Conservation (phyloP, 108 stramenopile genomes). For the Skeletonema marinoi region DNA sequence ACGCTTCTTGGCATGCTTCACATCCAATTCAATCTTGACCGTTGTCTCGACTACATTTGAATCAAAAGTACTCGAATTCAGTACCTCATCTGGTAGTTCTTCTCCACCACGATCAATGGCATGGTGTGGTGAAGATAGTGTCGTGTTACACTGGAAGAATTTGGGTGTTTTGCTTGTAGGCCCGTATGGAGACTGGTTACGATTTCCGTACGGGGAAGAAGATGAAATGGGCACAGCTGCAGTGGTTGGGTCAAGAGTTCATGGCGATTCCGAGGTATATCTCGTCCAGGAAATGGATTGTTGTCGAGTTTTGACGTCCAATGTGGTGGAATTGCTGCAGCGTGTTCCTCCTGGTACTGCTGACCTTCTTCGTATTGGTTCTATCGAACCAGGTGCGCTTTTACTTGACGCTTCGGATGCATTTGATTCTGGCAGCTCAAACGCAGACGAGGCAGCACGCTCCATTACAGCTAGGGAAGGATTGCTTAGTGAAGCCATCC, state of each 20-base stretch:
- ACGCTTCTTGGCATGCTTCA: slow-evolving; percentile 93
- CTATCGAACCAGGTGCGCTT: slow-evolving; percentile 93
- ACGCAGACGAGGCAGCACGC: slow-evolving; percentile 83
- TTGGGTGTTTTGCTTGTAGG: slow-evolving; percentile 94
- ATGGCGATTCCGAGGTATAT: slow-evolving; percentile 58
- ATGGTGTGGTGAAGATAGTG: slow-evolving; percentile 97
- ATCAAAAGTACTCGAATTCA: slow-evolving; percentile 92
- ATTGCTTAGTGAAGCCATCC: slow-evolving; percentile 77
- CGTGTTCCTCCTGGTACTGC: slow-evolving; percentile 91
- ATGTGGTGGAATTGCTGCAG: slow-evolving; percentile 87
- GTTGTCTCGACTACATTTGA: slow-evolving; percentile 92
- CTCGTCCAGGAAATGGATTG: slow-evolving; percentile 95
- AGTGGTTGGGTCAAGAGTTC: background rate
- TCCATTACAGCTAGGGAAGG: slow-evolving; percentile 65
- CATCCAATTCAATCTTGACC: slow-evolving; percentile 82
- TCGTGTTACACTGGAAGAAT: slow-evolving; percentile 92
- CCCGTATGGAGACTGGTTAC: slow-evolving; percentile 95
- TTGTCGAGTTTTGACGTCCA: slow-evolving; percentile 88
- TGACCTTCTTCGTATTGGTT: slow-evolving; percentile 83
- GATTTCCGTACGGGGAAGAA: slow-evolving; percentile 79
- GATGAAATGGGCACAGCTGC: slow-evolving; percentile 22
- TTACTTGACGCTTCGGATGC: slow-evolving; percentile 94
- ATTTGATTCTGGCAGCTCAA: slow-evolving; percentile 83
- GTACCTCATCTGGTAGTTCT: slow-evolving; percentile 77
- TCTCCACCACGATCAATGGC: slow-evolving; percentile 77